phyloP scores from a whole-genome alignment of 306 rosid species.

The Prunus persica region Prunus_persica_NCBIv2 NC_034011.1:24574001-24574500 shows the following conservation, averaged over 20 bases:
- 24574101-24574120: not conserved
- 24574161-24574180: not conserved
- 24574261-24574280: conserved; percentile 8
- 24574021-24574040: too few species aligned
- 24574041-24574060: too few species aligned
- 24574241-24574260: conserved; percentile 4
- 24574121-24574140: not conserved
- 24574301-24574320: conserved; percentile 11
- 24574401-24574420: conserved; percentile 27
- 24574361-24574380: conserved; percentile 8
- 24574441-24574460: not conserved
- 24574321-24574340: conserved; percentile 23
- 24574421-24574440: conserved; percentile 20
- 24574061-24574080: too few species aligned
- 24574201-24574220: not conserved
- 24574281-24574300: conserved; percentile 15
- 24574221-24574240: conserved; percentile 1
- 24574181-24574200: not conserved
- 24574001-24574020: too few species aligned
- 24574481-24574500: conserved; percentile 15
- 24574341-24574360: not conserved
- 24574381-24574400: conserved; percentile 11
- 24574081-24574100: too few species aligned
- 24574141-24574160: not conserved
- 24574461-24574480: not conserved